Percentiles rank a stretch among this genome's conserved stretches.
phyloP scores from a whole-genome alignment of 148 eudicot genomes.

The Mesembryanthemum crystallinum region DNA sequence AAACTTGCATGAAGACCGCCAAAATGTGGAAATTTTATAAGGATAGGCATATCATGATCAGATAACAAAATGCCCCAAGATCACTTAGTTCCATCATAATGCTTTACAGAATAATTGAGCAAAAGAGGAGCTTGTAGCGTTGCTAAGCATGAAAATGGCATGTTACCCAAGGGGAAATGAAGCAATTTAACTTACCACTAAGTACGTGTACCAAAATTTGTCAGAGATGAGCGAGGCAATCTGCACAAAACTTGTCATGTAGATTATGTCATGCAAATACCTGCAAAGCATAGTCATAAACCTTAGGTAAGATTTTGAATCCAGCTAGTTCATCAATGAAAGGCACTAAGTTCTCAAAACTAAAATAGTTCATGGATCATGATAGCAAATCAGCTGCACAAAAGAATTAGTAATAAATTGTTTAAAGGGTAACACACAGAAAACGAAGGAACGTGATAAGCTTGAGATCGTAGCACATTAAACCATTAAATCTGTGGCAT shows the following conservation, averaged over 20 bases:
- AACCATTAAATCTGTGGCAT: not conserved
- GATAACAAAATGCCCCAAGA: not conserved
- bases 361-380: too few relatives aligned
- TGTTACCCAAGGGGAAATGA: not conserved
- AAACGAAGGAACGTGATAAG: too few relatives aligned
- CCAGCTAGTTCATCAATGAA: not conserved
- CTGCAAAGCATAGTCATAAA: conserved; percentile 41
- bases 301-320: conserved; percentile 6
- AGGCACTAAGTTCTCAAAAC: not conserved
- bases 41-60: conserved; percentile 1
- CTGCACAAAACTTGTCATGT: conserved; percentile 83
- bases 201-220: conserved; percentile 82
- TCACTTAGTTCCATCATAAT: not conserved
- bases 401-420: too few relatives aligned
- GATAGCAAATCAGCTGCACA: too few relatives aligned
- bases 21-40: not conserved
- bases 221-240: conserved; percentile 74
- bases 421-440: too few relatives aligned
- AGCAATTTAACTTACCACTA: conserved; percentile 59
- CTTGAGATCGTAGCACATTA: not conserved
- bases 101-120: not conserved
- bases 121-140: not conserved
- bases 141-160: not conserved
- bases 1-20: not conserved
- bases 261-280: conserved; percentile 89